A percentile compares a stretch with the other conserved stretches of the same genome.
phyloP scores from a whole-genome alignment of 2,329 filamentous ascomycete species.

The Juglanconis oblonga region DNA sequence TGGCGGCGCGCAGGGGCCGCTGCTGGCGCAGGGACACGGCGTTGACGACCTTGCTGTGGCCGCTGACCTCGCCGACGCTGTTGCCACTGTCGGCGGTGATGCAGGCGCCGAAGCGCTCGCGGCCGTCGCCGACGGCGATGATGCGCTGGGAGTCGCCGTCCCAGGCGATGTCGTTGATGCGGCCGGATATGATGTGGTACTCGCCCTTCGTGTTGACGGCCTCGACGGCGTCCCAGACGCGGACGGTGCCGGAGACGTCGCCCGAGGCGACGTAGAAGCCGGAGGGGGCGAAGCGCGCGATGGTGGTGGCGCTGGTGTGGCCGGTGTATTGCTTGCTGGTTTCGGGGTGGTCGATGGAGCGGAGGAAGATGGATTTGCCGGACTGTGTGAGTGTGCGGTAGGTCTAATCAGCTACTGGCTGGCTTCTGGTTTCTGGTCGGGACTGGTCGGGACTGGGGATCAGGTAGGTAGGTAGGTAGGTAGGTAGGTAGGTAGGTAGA shows the following conservation, averaged over 20 bases:
- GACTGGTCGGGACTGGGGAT: background rate
- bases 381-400: conserved; percentile 51
- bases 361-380: conserved; percentile 94
- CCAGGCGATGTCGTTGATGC: conserved; percentile 96
- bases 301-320: conserved; percentile 84
- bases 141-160: conserved; percentile 95
- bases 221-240: conserved; percentile 90
- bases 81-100: conserved; percentile 96
- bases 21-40: conserved; percentile 85
- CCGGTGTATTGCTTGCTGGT: conserved; percentile 85
- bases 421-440: background rate
- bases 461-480: too few relatives aligned
- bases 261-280: conserved; percentile 94
- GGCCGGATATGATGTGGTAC: conserved; percentile 89
- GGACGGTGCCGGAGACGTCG: conserved; percentile 78
- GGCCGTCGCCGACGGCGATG: conserved; percentile 93
- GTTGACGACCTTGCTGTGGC: conserved; percentile 89
- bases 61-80: conserved; percentile 88
- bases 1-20: conserved; percentile 73
- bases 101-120: conserved; percentile 89
- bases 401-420: too few relatives aligned
- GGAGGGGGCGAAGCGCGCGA: conserved; percentile 90
- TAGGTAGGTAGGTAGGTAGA: too few relatives aligned
- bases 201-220: conserved; percentile 86
- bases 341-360: conserved; percentile 87